These are phyloP conservation scores for Brachypodium distachyon DNA, from an alignment of 202 grass and related monocot species.

Conservation along the genomic window DNA sequence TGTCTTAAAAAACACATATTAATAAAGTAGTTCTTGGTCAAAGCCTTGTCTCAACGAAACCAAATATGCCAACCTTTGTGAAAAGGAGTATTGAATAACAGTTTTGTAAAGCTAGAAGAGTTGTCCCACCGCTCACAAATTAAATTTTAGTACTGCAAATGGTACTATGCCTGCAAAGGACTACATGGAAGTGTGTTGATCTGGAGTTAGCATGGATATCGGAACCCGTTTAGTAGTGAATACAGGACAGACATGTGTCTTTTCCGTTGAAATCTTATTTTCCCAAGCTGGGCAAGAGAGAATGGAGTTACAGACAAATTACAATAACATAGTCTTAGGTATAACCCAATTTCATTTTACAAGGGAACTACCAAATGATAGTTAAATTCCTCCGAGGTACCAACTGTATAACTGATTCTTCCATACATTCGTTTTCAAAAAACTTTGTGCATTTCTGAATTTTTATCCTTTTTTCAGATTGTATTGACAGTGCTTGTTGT, in stretches of 20 bases:
- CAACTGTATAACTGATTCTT: neutral
- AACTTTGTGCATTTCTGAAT: conserved; percentile 14
- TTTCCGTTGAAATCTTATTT: neutral
- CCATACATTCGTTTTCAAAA: neutral
- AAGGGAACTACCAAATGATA: neutral
- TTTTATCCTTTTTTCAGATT: conserved; percentile 45
- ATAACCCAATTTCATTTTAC: neutral
- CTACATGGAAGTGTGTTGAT: neutral
- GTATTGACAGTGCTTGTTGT: conserved; percentile 63
- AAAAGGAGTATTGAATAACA: too few relatives aligned
- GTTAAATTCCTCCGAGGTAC: neutral
- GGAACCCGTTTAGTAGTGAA: neutral
- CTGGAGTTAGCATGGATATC: neutral
- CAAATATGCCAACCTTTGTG: too few relatives aligned
- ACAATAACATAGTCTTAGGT: neutral
- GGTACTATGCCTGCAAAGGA: neutral
- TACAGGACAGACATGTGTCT: neutral
- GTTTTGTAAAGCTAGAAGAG: neutral
- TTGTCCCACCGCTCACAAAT: neutral
- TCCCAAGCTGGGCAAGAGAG: neutral
- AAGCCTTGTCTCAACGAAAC: too few relatives aligned
- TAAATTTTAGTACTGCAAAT: neutral
- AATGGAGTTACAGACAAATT: neutral
- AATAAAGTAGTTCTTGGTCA: too few relatives aligned
- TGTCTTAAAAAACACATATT: too few relatives aligned